Evolutionary conservation across 495 filamentous ascomycete species (phyloP).

Genomic region (Neurospora sp.): DNA sequence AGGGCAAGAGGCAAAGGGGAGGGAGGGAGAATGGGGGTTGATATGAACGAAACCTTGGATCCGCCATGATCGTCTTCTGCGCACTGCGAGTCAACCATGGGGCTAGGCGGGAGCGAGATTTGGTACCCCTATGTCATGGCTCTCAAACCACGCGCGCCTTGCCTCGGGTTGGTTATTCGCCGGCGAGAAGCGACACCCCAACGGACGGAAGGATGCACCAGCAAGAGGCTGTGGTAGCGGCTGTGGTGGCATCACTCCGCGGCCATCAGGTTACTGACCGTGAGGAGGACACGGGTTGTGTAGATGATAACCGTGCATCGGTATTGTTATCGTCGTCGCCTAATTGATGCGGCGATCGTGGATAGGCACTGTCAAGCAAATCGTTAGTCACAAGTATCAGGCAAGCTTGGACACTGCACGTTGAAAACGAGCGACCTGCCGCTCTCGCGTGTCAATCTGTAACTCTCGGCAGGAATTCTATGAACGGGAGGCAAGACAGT

Average conservation of each 20-base stretch:
- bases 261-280: background rate
- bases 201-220: background rate
- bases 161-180: too few relatives aligned
- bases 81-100: background rate
- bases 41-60: background rate
- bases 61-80: background rate
- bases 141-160: too few relatives aligned
- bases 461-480: background rate
- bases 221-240: background rate
- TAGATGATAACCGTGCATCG: background rate
- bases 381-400: too few relatives aligned
- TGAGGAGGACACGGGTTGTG: background rate
- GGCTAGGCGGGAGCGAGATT: too few relatives aligned
- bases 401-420: too few relatives aligned
- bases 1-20: background rate
- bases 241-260: background rate
- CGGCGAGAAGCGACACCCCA: background rate
- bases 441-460: background rate
- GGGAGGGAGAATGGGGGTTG: background rate
- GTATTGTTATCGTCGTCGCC: background rate
- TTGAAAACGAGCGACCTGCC: background rate
- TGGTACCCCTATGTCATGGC: too few relatives aligned
- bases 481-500: background rate
- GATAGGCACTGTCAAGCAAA: too few relatives aligned
- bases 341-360: background rate